These are phyloP conservation scores for Dictyostelium capitatum DNA, from an alignment of 78 protist genomes.

Conservation along the genomic window DNA sequence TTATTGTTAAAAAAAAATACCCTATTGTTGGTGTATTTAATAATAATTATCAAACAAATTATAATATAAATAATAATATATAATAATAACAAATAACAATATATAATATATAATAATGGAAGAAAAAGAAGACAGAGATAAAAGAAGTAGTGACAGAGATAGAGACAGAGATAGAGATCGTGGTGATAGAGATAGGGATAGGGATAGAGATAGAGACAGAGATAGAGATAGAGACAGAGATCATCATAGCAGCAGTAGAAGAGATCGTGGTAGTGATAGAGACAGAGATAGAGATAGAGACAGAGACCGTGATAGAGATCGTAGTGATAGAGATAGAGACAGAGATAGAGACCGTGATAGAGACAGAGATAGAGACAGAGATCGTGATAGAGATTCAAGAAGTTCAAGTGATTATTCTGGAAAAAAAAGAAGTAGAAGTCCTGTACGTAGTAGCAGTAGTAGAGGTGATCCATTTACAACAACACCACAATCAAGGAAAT, in stretches of 20 bases:
- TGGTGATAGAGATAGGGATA: constrained; percentile 29
- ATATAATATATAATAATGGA: constrained; percentile 8
- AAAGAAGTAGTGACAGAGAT: constrained; percentile 41
- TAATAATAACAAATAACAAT: neutral
- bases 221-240: constrained; percentile 53
- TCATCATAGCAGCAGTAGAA: too few relatives aligned
- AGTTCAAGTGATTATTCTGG: constrained; percentile 8
- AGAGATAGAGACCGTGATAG: neutral
- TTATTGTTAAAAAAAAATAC: too few relatives aligned
- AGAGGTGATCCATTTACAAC: constrained; percentile 10
- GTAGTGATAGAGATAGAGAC: neutral
- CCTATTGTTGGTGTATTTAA: too few relatives aligned
- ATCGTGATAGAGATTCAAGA: neutral
- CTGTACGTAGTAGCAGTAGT: neutral
- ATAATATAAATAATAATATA: neutral
- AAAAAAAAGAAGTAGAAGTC: neutral
- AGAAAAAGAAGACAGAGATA: constrained; percentile 34
- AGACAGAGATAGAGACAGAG: neutral
- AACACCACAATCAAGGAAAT: constrained; percentile 1
- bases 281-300: neutral
- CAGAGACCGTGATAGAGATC: neutral
- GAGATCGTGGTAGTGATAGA: constrained; percentile 14
- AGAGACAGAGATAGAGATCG: constrained; percentile 29
- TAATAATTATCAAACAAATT: too few relatives aligned
- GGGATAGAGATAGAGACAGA: neutral